Evolutionary conservation across 2,329 filamentous ascomycete genomes (phyloP), one percentile per base, ranked within the genome.

Genomic region (Colletotrichum aenigma): DNA sequence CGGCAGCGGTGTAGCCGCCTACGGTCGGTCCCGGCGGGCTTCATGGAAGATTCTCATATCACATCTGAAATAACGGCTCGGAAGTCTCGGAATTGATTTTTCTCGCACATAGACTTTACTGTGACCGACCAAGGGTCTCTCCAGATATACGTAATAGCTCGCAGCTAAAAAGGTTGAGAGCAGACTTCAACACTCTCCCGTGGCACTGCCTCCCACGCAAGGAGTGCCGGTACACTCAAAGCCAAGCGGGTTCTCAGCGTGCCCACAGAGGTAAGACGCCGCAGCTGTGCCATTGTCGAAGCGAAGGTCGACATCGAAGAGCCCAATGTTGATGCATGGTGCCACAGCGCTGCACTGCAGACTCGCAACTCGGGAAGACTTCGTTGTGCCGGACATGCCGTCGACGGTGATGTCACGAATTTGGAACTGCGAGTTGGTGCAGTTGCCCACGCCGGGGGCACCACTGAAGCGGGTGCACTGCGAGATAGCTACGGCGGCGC

Each of bases 391-490:
- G 1, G 10, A 28, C 71, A 70, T 66, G 8, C 74, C 71, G 15
- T 67, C 26, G 36, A 81, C 30, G 18, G 76, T 74, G 3, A 84
- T 62, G 61, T 82, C 68, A n/a, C 71, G 74, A 55, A 84, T 79
- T 71, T 81, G 81, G 75, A 83, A 84, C 73, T 79, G 76, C 68
- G 80, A 82, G 30, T 81, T 81, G 75, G 84, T 79, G 77, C 83
- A 85, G 73, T 84, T 81, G 67, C 82, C 78, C 32, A 83, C 82
- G 3, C 79, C 78, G 58, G 78, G 79, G 36, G 82, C 83, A 15
- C 79, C 80, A 15, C 61, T 68, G 68, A 81, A 81, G 10, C 79
- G 75, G 2, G 80, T 81, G 62, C 83, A 85, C 74, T 84, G 83
- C 75, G 81, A 83, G 7, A 81, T 78, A 70, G 82, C 83, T 18